These are phyloP conservation scores for Sporothrix luriei DNA, from an alignment of 2,329 filamentous ascomycete species.

Conservation along the genomic window DNA sequence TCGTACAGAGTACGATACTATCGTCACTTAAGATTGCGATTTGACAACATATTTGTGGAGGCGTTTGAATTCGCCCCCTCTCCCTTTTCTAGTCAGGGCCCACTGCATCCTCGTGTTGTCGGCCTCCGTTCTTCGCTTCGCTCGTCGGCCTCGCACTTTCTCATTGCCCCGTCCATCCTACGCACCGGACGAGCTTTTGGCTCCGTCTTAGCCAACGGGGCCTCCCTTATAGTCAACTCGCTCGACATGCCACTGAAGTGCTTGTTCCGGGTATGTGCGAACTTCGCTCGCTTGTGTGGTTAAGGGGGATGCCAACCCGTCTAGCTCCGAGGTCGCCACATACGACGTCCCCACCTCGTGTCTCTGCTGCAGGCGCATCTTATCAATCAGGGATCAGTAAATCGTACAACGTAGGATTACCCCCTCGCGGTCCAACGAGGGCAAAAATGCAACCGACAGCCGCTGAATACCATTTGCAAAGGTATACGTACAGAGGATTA, in stretches of 20 bases:
- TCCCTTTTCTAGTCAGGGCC: neutral
- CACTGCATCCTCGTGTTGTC: neutral
- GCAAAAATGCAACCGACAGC: neutral
- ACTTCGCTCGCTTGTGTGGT: neutral
- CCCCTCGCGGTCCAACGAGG: neutral
- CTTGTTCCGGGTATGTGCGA: neutral
- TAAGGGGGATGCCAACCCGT: neutral
- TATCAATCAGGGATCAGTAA: slow-evolving; percentile 34
- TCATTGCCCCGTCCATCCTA: neutral
- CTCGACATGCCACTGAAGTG: neutral
- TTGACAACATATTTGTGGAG: neutral
- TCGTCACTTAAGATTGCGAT: neutral
- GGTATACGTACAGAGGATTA: neutral
- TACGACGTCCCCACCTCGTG: neutral
- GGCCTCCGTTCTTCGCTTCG: slow-evolving; percentile 24
- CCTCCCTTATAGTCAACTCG: neutral
- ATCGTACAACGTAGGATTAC: slow-evolving; percentile 1
- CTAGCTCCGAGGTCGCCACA: slow-evolving; percentile 3
- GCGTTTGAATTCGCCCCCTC: neutral
- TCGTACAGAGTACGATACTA: neutral
- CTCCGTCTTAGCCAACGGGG: slow-evolving; percentile 7
- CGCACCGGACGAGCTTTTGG: neutral
- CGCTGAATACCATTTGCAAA: neutral
- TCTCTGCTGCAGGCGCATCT: slow-evolving; percentile 30
- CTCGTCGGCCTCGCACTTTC: slow-evolving; percentile 11